A percentile compares a stretch with the other conserved stretches of the same genome.
These are phyloP conservation scores for Coelastrella sp. DNA, from an alignment of 139 green algal species.

Conservation along the genomic window DNA sequence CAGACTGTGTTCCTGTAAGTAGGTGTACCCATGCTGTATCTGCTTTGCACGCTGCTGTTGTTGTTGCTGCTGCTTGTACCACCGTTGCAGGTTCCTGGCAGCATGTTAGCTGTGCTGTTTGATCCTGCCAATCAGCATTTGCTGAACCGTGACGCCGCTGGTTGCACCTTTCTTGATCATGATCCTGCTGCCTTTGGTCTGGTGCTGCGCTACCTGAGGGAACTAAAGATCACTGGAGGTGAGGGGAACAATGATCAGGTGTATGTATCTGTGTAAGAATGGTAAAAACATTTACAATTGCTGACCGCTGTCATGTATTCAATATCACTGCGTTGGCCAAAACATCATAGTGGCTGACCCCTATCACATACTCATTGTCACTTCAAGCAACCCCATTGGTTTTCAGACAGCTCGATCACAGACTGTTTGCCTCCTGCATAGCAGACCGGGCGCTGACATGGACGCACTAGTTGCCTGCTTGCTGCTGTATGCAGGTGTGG, in stretches of 20 bases:
- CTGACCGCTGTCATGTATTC: not conserved
- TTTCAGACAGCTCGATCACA: too few species aligned
- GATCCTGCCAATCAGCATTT: not conserved
- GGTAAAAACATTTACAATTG: not conserved
- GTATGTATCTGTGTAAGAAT: not conserved
- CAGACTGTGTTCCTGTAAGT: too few species aligned
- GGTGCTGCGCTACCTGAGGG: conserved; percentile 45
- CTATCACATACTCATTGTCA: too few species aligned
- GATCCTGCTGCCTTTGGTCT: conserved; percentile 40
- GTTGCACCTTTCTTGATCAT: conserved; percentile 43
- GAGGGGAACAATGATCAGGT: not conserved
- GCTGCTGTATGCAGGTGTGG: too few species aligned
- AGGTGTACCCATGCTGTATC: not conserved
- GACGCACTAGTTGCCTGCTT: too few species aligned
- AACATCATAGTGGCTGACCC: too few species aligned
- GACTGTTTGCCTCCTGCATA: too few species aligned
- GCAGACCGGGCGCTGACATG: too few species aligned
- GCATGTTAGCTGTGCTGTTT: conserved; percentile 43
- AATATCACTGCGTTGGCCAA: too few species aligned
- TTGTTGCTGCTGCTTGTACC: not conserved
- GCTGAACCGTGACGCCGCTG: conserved; percentile 5
- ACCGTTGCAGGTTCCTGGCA: conserved; percentile 28
- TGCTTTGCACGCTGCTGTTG: not conserved
- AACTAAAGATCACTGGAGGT: conserved; percentile 32
- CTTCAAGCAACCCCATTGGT: too few species aligned